Percentiles rank a stretch among this genome's conserved stretches.
phyloP scores from a whole-genome alignment of 805 yeast species.

The Candida nemodendra region DNA sequence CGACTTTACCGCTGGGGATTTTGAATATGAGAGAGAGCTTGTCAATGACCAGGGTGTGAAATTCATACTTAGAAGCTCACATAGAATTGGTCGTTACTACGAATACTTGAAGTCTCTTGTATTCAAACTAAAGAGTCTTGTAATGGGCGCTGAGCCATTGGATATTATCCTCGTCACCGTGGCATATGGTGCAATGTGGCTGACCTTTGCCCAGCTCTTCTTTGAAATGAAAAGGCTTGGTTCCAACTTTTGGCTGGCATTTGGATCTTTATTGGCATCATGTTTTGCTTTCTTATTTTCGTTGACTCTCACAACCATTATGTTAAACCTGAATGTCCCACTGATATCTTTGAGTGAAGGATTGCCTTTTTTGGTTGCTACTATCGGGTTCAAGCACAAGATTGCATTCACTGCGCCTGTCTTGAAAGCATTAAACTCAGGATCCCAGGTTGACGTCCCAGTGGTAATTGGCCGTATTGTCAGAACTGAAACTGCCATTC shows the following conservation, averaged over 20 bases:
- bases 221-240: constrained; percentile 74
- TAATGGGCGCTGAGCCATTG: constrained; percentile 76
- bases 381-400: constrained; percentile 88
- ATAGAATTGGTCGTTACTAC: constrained; percentile 54
- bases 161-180: constrained; percentile 76
- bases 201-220: constrained; percentile 73
- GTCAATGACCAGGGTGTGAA: constrained; percentile 41
- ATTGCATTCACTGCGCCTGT: constrained; percentile 66
- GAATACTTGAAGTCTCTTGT: constrained; percentile 46
- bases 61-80: constrained; percentile 62
- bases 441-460: constrained; percentile 29
- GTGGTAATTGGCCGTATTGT: constrained; percentile 32
- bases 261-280: constrained; percentile 75
- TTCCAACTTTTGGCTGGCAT: constrained; percentile 83
- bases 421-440: constrained; percentile 37
- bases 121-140: constrained; percentile 41
- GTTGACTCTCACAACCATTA: constrained; percentile 55
- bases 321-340: constrained; percentile 62
- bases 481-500: constrained; percentile 39
- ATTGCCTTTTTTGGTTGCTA: constrained; percentile 87
- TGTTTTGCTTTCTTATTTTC: constrained; percentile 84
- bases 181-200: constrained; percentile 87
- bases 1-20: constrained; percentile 24
- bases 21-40: constrained; percentile 21
- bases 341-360: constrained; percentile 82